Evolutionary conservation across 768 basidiomycete genomes (phyloP), one percentile per base, ranked within the genome.

Genomic region (Lactarius pseudohatsudake): DNA sequence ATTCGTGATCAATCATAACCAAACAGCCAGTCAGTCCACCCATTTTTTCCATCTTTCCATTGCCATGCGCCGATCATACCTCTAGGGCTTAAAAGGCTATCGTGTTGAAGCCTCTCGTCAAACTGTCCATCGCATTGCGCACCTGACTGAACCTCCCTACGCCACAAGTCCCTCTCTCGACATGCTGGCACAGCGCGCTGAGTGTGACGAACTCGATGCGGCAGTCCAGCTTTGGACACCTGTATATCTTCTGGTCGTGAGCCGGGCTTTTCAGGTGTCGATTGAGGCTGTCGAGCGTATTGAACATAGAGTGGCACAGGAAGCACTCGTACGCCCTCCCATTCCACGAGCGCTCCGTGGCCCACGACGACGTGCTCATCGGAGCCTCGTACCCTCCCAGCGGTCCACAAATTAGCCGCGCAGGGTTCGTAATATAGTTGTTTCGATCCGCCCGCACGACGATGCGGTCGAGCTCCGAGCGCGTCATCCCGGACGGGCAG

Each of bases 181-280:
- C 64, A 20, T 68, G 67, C 47, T 68, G 67, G 26, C 58, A 64
- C 34, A 68, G 30, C 22, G 34, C 58, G 13, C 58, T 68, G 2
- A 68, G 67, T 26, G 61, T n/a, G 18, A 30, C 57, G 61, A 67
- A 67, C 50, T 63, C 40, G 28, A 5, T 9, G 9, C 40, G 3
- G 30, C 61, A 67, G 47, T 66, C 65, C 18, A 18, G 22, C 26
- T 63, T 67, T 8, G 62, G 66, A 41, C 62, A 67, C 36, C 53
- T 36, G 40, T 67, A 64, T 30, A 67, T 67, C 62, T 34, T 67
- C 9, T 59, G 22, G 20, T 30, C 50, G 57, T 67, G 66, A 22
- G 26, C 26, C 7, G 89, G 86, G 74, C 89, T 89, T 59, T 80
- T 78, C 54, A 90, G 79, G 71, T 91, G 90, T 67, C 81, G 78